Evolutionary conservation across 78 protist species (phyloP).

Genomic region (Creolimax fragrantissima): DNA sequence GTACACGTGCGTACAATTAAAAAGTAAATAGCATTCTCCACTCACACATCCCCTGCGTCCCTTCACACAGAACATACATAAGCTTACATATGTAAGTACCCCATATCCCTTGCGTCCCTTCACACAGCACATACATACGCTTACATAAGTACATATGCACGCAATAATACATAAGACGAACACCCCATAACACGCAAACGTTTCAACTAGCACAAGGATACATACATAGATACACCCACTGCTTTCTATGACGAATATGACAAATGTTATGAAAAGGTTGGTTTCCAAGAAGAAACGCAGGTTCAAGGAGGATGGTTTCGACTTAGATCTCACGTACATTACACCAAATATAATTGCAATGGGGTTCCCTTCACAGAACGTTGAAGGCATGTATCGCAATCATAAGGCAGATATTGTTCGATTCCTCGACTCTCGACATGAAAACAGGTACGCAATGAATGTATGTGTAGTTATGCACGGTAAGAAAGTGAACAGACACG

Average conservation of each 20-base stretch:
- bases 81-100: background rate
- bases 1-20: background rate
- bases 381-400: conserved; percentile 44
- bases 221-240: background rate
- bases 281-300: conserved; percentile 65
- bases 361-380: conserved; percentile 36
- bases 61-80: background rate
- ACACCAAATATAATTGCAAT: conserved; percentile 35
- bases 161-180: background rate
- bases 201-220: background rate
- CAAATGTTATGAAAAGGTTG: background rate
- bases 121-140: background rate
- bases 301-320: conserved; percentile 46
- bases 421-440: background rate
- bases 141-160: background rate
- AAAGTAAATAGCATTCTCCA: background rate
- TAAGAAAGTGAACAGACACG: background rate
- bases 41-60: background rate
- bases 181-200: background rate
- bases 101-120: background rate
- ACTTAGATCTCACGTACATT: conserved; percentile 53
- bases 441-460: background rate
- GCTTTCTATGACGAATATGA: background rate
- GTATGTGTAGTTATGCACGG: background rate
- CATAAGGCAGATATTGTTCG: conserved; percentile 6